Evolutionary conservation across 2,329 filamentous ascomycete species (phyloP).

Genomic region (Blastomyces silverae): DNA sequence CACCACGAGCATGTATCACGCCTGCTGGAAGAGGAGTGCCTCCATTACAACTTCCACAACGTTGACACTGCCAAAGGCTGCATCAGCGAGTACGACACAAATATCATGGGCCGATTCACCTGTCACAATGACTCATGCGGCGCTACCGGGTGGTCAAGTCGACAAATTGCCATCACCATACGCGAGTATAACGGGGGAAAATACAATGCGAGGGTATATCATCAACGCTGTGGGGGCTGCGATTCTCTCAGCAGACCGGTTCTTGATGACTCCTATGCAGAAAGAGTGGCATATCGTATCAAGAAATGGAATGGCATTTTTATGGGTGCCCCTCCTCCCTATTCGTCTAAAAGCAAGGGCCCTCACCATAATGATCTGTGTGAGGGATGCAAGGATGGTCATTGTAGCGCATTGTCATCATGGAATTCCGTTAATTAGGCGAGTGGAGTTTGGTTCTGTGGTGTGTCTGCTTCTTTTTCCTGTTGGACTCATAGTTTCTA

Average conservation of each 20-base stretch:
- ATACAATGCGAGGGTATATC: slow-evolving; percentile 44
- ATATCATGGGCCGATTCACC: slow-evolving; percentile 40
- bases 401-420: slow-evolving; percentile 18
- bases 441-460: not conserved
- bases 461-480: not conserved
- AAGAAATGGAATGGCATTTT: slow-evolving; percentile 38
- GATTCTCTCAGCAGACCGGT: slow-evolving; percentile 30
- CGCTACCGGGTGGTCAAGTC: slow-evolving; percentile 36
- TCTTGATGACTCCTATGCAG: slow-evolving; percentile 38
- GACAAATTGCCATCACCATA: slow-evolving; percentile 40
- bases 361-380: slow-evolving; percentile 28
- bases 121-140: slow-evolving; percentile 33
- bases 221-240: slow-evolving; percentile 39
- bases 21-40: slow-evolving; percentile 28
- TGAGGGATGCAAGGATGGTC: slow-evolving; percentile 32
- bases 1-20: slow-evolving; percentile 30
- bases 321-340: slow-evolving; percentile 22
- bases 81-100: slow-evolving; percentile 35
- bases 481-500: not conserved
- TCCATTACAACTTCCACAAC: slow-evolving; percentile 32
- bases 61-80: slow-evolving; percentile 26
- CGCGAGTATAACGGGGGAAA: too few relatives aligned
- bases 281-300: slow-evolving; percentile 40
- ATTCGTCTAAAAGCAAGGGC: slow-evolving; percentile 21
- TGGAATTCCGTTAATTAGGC: not conserved